Conservation (phyloP, 2,329 filamentous ascomycete species). For the Monosporascus ibericus region DNA sequence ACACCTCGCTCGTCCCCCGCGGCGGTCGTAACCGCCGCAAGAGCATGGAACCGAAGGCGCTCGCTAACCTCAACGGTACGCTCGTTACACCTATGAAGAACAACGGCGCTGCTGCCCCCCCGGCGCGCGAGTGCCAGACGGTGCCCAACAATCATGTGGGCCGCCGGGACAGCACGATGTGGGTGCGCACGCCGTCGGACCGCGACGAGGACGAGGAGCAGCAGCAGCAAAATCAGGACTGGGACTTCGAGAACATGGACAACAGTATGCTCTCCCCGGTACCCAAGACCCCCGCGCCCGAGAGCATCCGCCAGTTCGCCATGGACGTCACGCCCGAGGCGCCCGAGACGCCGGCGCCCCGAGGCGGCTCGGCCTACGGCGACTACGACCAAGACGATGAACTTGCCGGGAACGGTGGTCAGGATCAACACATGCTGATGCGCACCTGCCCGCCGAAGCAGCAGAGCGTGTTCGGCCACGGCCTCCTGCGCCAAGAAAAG, state of each 20-base stretch:
- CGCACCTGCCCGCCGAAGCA: slow-evolving; percentile 51
- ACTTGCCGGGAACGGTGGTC: slow-evolving; percentile 26
- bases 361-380: background rate
- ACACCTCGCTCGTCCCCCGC: slow-evolving; percentile 60
- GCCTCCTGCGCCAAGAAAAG: slow-evolving; percentile 40
- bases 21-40: slow-evolving; percentile 68
- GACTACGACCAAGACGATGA: slow-evolving; percentile 23
- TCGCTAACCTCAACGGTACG: slow-evolving; percentile 63
- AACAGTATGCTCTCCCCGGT: slow-evolving; percentile 46
- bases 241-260: slow-evolving; percentile 32
- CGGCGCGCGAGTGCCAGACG: slow-evolving; percentile 30
- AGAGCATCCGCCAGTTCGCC: slow-evolving; percentile 46
- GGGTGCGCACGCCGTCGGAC: slow-evolving; percentile 50
- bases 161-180: slow-evolving; percentile 48
- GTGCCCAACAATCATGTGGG: slow-evolving; percentile 43
- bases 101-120: slow-evolving; percentile 7
- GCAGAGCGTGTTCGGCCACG: slow-evolving; percentile 31
- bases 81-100: slow-evolving; percentile 41
- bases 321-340: slow-evolving; percentile 42
- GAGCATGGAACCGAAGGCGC: slow-evolving; percentile 71
- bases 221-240: slow-evolving; percentile 27
- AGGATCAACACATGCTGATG: slow-evolving; percentile 34
- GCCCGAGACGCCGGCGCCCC: slow-evolving; percentile 36
- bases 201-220: slow-evolving; percentile 25
- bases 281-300: slow-evolving; percentile 53